Evolutionary conservation across 345 rosid species (phyloP).

Genomic region (Syzygium jambos): DNA sequence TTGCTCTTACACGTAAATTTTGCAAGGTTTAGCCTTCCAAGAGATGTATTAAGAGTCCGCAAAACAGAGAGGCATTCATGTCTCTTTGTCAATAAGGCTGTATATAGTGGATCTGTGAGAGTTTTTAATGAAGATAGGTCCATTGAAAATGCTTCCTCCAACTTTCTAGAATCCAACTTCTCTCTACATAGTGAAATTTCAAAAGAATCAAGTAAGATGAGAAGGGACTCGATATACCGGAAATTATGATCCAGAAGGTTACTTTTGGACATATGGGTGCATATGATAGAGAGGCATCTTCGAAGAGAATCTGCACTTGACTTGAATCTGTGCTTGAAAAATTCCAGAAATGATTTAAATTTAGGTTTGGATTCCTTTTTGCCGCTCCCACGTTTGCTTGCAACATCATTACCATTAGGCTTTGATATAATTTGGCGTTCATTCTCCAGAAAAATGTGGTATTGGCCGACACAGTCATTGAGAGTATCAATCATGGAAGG

Average conservation of each 20-base stretch:
- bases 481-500: slow-evolving; percentile 1
- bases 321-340: not conserved
- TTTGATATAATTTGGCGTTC: not conserved
- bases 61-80: not conserved
- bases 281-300: not conserved
- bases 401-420: not conserved
- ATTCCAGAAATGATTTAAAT: not conserved
- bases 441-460: not conserved
- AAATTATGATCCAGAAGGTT: not conserved
- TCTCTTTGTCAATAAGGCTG: not conserved
- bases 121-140: not conserved
- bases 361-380: not conserved
- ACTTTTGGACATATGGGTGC: not conserved
- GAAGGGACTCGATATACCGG: not conserved
- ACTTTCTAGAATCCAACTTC: not conserved
- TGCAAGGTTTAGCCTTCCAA: not conserved
- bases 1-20: not conserved
- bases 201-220: not conserved
- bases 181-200: not conserved
- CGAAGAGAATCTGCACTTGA: not conserved
- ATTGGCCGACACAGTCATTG: not conserved
- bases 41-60: not conserved
- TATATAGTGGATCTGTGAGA: not conserved
- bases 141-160: slow-evolving; percentile 3
- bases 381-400: not conserved